Evolutionary conservation across 441 rosid genomes (phyloP), one percentile per base, ranked within the genome.

Genomic region (Capsella rubella): DNA sequence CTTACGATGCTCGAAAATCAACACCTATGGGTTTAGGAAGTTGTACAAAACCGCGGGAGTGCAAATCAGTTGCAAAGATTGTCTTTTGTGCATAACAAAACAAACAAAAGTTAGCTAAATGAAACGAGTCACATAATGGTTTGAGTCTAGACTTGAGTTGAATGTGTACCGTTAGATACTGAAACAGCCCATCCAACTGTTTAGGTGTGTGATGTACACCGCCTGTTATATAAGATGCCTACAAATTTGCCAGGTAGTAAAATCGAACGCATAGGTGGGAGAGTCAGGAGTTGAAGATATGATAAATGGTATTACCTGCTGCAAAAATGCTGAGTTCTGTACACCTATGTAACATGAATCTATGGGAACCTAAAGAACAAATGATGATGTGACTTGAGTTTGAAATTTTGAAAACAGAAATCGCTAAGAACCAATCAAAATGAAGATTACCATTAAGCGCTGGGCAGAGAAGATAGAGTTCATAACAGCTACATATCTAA

Each of bases 401-500:
- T 2, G 14, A n/a, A 77, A 39, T 0, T 37, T 56, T 0, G 51
- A 64, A 3, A 52, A 43, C 2, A 12, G 9, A 7, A 47, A 12
- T 63, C 39, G 42, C 43, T 39, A 9, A 74, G 58, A 78, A 9
- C 32, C 37, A 53, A 53, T 37, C 39, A 60, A 21, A 46, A 70
- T 25, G 59, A 67, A 40, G 55, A 66, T 59, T 90, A 90, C 99
- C 99, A 83, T 86, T 9, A 93, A 90, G 46, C 90, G 92, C 55
- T 95, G 98, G 12, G 98, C 97, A 73, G 98, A 95, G 87, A 93
- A 95, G 77, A 93, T 95, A 46, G 98, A 79, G 77, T 93, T 95
- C 99, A 93, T 95, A 76, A 95, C 86, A 70, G 99, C 93, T 72
- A 95, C 99, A 77, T 92, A 95, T 86, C 99, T 92, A 90, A 64